phyloP scores from a whole-genome alignment of 345 rosid species.

The Pistacia integerrima region DNA sequence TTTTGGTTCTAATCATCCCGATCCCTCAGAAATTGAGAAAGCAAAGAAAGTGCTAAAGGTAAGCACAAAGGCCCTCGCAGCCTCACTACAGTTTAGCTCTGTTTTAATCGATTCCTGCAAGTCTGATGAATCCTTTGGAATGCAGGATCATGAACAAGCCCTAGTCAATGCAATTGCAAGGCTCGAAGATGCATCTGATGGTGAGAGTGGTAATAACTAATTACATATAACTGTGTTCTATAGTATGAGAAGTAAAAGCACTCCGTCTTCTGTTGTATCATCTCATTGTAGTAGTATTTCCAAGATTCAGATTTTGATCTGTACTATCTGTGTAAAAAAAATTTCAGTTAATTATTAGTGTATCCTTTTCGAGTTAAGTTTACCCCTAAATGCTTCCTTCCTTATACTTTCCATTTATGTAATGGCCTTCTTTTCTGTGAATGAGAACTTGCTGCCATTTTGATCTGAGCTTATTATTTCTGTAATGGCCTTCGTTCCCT shows the following conservation, averaged over 20 bases:
- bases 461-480: constrained; percentile 2
- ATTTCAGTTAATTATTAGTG: constrained; percentile 18
- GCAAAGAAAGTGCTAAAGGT: constrained; percentile 88
- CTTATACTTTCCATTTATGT: not conserved
- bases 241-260: constrained; percentile 28
- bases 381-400: not conserved
- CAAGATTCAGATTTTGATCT: constrained; percentile 28
- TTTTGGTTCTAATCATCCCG: constrained; percentile 65
- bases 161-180: constrained; percentile 84
- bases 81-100: not conserved
- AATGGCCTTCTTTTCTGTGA: not conserved
- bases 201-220: constrained; percentile 96
- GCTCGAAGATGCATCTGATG: constrained; percentile 95
- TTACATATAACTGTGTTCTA: constrained; percentile 46
- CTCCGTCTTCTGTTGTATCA: constrained; percentile 32
- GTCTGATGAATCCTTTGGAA: constrained; percentile 12
- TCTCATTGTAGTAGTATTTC: constrained; percentile 27
- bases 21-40: constrained; percentile 73
- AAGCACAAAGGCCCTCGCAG: constrained; percentile 24
- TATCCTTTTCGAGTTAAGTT: constrained; percentile 9
- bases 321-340: constrained; percentile 28
- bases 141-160: constrained; percentile 92
- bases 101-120: not conserved
- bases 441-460: not conserved
- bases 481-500: not conserved